These are phyloP conservation scores for Rhazya stricta DNA, from an alignment of 257 asterid species.

Conservation along the genomic window DNA sequence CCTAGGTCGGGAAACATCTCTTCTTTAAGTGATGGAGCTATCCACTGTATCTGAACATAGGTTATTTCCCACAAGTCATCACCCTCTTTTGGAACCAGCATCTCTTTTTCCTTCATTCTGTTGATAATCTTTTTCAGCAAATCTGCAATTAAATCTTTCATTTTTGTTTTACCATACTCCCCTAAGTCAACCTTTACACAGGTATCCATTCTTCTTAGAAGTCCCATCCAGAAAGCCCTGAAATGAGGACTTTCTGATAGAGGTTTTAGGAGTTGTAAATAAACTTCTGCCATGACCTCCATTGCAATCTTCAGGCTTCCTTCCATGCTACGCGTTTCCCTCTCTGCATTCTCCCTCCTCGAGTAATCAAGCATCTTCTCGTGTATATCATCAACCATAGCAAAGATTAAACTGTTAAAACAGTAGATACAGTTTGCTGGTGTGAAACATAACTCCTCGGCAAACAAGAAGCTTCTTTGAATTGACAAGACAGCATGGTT, in stretches of 20 bases:
- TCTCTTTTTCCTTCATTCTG: slow-evolving; percentile 64
- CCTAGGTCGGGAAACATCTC: slow-evolving; percentile 60
- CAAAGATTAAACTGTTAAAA: slow-evolving; percentile 62
- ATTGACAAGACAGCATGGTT: slow-evolving; percentile 77
- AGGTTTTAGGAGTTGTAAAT: slow-evolving; percentile 54
- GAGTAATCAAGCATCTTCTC: slow-evolving; percentile 92
- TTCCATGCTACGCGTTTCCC: slow-evolving; percentile 89
- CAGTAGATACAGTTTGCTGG: slow-evolving; percentile 67
- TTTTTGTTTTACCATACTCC: slow-evolving; percentile 63
- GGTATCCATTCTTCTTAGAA: slow-evolving; percentile 76
- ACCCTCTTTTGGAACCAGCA: slow-evolving; percentile 50
- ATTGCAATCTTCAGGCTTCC: slow-evolving; percentile 67
- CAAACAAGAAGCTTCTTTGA: slow-evolving; percentile 58
- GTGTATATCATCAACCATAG: slow-evolving; percentile 83
- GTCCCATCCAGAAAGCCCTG: slow-evolving; percentile 75
- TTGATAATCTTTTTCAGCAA: slow-evolving; percentile 53
- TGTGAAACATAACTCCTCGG: slow-evolving; percentile 63
- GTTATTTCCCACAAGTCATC: slow-evolving; percentile 87
- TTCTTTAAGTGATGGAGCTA: slow-evolving; percentile 73
- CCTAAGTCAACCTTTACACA: slow-evolving; percentile 84
- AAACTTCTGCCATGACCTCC: slow-evolving; percentile 70
- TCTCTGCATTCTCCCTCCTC: slow-evolving; percentile 70
- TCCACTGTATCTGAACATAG: slow-evolving; percentile 81
- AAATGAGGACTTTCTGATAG: slow-evolving; percentile 69
- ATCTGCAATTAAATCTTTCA: slow-evolving; percentile 52